These are phyloP conservation scores for Trichosanthes truncata DNA, from an alignment of 306 rosid species.

Conservation along the genomic window DNA sequence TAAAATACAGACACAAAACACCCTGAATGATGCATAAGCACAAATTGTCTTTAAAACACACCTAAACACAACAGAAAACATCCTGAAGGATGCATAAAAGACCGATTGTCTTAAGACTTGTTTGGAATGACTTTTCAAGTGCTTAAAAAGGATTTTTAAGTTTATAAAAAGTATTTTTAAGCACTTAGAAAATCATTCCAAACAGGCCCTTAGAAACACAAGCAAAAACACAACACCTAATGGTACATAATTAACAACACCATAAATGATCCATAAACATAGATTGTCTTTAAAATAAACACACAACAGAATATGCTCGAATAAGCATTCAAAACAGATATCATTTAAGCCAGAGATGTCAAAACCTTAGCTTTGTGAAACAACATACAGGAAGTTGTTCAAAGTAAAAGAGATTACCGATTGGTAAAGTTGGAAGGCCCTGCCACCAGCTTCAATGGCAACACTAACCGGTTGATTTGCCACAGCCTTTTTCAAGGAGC, in stretches of 20 bases:
- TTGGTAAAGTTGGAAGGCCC: slow-evolving; percentile 70
- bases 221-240: too few relatives aligned
- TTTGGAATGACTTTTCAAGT: background rate
- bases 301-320: background rate
- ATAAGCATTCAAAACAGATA: background rate
- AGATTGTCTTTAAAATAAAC: background rate
- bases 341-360: background rate
- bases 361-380: background rate
- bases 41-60: background rate
- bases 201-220: background rate
- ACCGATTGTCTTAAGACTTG: too few relatives aligned
- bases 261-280: background rate
- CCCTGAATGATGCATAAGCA: slow-evolving; percentile 36
- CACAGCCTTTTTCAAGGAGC: slow-evolving; percentile 59
- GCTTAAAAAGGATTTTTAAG: background rate
- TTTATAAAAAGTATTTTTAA: too few relatives aligned
- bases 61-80: background rate
- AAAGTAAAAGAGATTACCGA: slow-evolving; percentile 35
- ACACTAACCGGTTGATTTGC: slow-evolving; percentile 71
- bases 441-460: slow-evolving; percentile 96
- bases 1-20: slow-evolving; percentile 5
- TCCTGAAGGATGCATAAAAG: background rate
- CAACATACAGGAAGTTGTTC: background rate
- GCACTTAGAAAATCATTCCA: too few relatives aligned
- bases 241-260: background rate